Percentiles rank a stretch among this genome's conserved stretches.
Evolutionary conservation across 192 early-diverging fungal species (phyloP).

Genomic region (Backusella morwellensis): DNA sequence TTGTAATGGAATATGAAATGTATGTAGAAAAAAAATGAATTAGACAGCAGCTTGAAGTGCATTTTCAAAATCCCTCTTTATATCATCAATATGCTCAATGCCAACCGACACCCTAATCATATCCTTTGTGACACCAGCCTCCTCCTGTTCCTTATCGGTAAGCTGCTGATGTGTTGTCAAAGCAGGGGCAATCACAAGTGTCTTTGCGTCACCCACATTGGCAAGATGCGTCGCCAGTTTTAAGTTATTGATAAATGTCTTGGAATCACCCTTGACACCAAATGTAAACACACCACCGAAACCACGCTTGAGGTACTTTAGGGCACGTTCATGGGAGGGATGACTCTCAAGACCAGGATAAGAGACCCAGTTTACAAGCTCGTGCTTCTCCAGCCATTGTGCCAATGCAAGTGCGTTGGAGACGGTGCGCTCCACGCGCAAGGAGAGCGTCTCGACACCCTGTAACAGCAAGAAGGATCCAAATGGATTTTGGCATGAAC

Average conservation of each 20-base stretch:
- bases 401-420: conserved; percentile 77
- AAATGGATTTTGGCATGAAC: conserved; percentile 84
- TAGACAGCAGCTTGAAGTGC: conserved; percentile 38
- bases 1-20: no score
- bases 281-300: conserved; percentile 87
- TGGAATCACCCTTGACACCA: conserved; percentile 51
- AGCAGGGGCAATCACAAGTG: conserved; percentile 82
- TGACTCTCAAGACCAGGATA: conserved; percentile 84
- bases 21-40: neutral
- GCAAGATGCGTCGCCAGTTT: conserved; percentile 85
- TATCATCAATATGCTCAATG: conserved; percentile 74
- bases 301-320: conserved; percentile 74
- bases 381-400: conserved; percentile 68
- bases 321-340: conserved; percentile 76
- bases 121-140: conserved; percentile 76
- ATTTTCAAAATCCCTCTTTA: conserved; percentile 59
- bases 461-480: conserved; percentile 84
- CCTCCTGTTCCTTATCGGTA: conserved; percentile 70
- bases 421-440: conserved; percentile 82
- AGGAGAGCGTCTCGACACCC: conserved; percentile 84
- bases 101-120: conserved; percentile 83
- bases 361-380: conserved; percentile 81
- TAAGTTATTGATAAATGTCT: conserved; percentile 69
- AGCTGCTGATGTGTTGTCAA: conserved; percentile 88
- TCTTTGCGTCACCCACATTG: conserved; percentile 90